Percentiles rank a stretch among this genome's conserved stretches.
Conservation (phyloP, 2,329 filamentous ascomycete genomes). For the Gyromitra esculenta region DNA sequence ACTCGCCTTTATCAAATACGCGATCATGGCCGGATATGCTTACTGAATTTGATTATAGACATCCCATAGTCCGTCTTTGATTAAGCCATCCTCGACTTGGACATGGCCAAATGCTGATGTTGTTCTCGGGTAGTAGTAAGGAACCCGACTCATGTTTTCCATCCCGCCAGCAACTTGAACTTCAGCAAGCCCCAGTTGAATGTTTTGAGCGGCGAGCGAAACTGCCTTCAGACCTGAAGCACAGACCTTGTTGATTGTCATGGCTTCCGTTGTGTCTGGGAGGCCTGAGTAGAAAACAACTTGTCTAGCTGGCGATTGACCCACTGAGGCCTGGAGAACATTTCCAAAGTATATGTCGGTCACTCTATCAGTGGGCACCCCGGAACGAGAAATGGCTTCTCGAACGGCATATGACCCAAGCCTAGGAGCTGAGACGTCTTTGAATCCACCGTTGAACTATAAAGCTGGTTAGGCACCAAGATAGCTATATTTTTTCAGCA, state of each 20-base stretch:
- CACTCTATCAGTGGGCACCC: constrained; percentile 80
- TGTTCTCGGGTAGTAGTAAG: constrained; percentile 87
- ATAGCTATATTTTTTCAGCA: not conserved
- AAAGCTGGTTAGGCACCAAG: not conserved
- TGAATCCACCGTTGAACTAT: constrained; percentile 95
- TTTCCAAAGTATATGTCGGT: constrained; percentile 98
- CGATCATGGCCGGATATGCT: constrained; percentile 8
- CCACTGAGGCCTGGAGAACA: constrained; percentile 82
- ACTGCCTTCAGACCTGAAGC: constrained; percentile 94
- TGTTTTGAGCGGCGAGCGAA: constrained; percentile 88
- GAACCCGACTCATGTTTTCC: constrained; percentile 96
- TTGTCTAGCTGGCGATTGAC: constrained; percentile 91
- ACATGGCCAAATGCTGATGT: constrained; percentile 87
- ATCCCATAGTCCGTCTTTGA: constrained; percentile 95
- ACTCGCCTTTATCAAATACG: not conserved
- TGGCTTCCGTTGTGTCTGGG: constrained; percentile 80
- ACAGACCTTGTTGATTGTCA: constrained; percentile 98
- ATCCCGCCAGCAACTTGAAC: constrained; percentile 94
- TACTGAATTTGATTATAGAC: constrained; percentile 91
- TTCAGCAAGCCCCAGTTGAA: constrained; percentile 87
- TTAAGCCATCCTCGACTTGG: constrained; percentile 87
- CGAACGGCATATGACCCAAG: constrained; percentile 93
- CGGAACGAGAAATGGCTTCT: constrained; percentile 85
- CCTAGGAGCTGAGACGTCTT: constrained; percentile 82
- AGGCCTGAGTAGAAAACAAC: constrained; percentile 89